A percentile compares a stretch with the other conserved stretches of the same genome.
phyloP scores from a whole-genome alignment of 495 filamentous ascomycete species.

The Aspergillus coremiiformis region DNA sequence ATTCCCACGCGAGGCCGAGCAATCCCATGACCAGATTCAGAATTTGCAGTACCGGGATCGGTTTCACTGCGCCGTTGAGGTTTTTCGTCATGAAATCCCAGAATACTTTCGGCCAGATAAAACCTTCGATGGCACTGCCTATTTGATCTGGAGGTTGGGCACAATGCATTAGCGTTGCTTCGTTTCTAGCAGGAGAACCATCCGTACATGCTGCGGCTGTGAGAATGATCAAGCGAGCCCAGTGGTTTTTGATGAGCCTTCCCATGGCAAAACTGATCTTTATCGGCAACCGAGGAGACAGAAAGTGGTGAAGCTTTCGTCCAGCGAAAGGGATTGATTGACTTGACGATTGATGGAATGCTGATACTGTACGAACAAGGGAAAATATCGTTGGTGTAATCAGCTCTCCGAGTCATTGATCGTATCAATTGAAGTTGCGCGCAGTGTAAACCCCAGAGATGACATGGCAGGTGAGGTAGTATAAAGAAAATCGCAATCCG shows the following conservation, averaged over 20 bases:
- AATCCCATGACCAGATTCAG: constrained; percentile 91
- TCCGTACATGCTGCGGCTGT: constrained; percentile 75
- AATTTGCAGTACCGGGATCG: constrained; percentile 83
- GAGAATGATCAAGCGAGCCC: constrained; percentile 86
- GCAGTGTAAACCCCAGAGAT: neutral
- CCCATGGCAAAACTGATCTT: constrained; percentile 58
- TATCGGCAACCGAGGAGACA: neutral
- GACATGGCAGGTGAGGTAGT: constrained; percentile 11
- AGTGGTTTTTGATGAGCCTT: constrained; percentile 97
- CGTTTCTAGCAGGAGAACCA: neutral
- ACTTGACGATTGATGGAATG: neutral
- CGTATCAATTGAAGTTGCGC: constrained; percentile 3
- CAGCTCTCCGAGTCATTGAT: constrained; percentile 1
- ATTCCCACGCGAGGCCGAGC: constrained; percentile 79
- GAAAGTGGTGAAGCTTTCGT: constrained; percentile 16
- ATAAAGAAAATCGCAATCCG: neutral
- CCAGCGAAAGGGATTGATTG: constrained; percentile 22
- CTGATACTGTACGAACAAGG: neutral
- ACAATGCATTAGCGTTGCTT: constrained; percentile 22
- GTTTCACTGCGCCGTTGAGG: constrained; percentile 77
- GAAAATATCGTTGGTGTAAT: neutral
- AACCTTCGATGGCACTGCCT: constrained; percentile 71
- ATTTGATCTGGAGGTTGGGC: constrained; percentile 61
- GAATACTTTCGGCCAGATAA: constrained; percentile 99
- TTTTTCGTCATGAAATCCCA: constrained; percentile 95